These are phyloP conservation scores for Phytophthora citricola DNA, from an alignment of 352 stramenopile species.

Conservation along the genomic window DNA sequence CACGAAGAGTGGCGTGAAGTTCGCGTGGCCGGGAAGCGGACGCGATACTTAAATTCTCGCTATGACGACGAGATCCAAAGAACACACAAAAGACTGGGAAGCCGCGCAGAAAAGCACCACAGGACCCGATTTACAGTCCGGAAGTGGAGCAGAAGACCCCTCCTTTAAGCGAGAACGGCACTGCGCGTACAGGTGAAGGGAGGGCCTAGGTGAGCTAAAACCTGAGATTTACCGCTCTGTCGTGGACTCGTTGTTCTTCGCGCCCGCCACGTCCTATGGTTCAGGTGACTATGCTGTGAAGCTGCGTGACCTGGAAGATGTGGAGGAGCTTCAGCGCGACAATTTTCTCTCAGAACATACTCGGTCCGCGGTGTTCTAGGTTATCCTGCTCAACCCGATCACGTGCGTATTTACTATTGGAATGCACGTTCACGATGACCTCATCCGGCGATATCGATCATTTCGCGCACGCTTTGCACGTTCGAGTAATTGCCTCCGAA, in stretches of 20 bases:
- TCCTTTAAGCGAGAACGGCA: conserved; percentile 49
- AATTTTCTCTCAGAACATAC: conserved; percentile 81
- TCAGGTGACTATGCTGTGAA: conserved; percentile 79
- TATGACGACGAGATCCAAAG: conserved; percentile 43
- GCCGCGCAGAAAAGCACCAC: conserved; percentile 14
- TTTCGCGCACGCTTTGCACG: conserved; percentile 79
- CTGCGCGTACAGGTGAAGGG: conserved; percentile 68
- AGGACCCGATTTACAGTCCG: conserved; percentile 65
- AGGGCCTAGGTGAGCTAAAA: conserved; percentile 63
- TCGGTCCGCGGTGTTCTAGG: conserved; percentile 84
- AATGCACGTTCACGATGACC: conserved; percentile 82
- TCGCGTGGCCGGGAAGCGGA: conserved; percentile 57
- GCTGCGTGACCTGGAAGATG: conserved; percentile 60
- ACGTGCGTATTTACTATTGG: conserved; percentile 89
- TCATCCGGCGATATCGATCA: conserved; percentile 87
- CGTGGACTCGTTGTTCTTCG: conserved; percentile 55
- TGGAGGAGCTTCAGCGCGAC: conserved; percentile 72
- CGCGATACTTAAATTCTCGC: conserved; percentile 52
- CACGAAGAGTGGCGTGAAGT: conserved; percentile 54
- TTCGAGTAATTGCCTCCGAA: conserved; percentile 81
- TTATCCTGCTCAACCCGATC: conserved; percentile 87
- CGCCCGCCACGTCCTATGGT: conserved; percentile 58
- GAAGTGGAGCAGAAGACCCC: conserved; percentile 57
- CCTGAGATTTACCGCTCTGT: conserved; percentile 63
- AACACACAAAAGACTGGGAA: conserved; percentile 22